Evolutionary conservation across 192 early-diverging fungal species (phyloP), one percentile per base, ranked within the genome.

Genomic region (Dissophora globulifera): DNA sequence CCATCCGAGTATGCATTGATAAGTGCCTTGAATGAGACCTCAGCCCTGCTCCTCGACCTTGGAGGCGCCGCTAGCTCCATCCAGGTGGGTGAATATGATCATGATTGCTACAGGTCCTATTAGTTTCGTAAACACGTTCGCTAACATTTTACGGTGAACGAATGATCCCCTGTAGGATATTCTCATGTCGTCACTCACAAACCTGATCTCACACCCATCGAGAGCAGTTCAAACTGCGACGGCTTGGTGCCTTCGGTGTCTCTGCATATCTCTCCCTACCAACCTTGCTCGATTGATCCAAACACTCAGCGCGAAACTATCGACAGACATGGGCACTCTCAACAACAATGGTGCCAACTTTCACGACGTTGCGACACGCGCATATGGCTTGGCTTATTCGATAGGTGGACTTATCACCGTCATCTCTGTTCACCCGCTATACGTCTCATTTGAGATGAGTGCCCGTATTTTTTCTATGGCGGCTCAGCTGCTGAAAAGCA

Each of bases 401-500:
- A 80, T 93, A 3, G 87, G 90, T 4, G 86, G 87, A 0, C 75
- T 96, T 3, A 84, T 96, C 57, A 86, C 86, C 30, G 87, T 91
- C 7, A 82, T 93, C 26, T 91, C 89, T 4, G 40, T 67, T 4
- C 84, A 88, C 35, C 81, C 88, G 7, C 80, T 95, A 3, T 89
- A 89, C 52, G 84, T 87, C 1, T 91, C 94, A 0, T 92, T 93
- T 65, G 96, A 95, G 32, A 71, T 91, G 43, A 83, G 87, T 29
- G 92, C 93, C 20, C 87, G 90, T 64, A 86, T 94, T 12, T 94
- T 95, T 53, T 85, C 89, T 1, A 78, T 97, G 9, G 84, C 92
- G 11, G 87, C 83, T 15, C 91, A 94, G 58, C 64, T 97, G 22
- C 79, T 97, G 19, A 89, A 92, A 38, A 57, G 79, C 78, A 35